Conservation (phyloP, 2,329 filamentous ascomycete genomes). For the Stachybotrys chlorohalonatus region DNA sequence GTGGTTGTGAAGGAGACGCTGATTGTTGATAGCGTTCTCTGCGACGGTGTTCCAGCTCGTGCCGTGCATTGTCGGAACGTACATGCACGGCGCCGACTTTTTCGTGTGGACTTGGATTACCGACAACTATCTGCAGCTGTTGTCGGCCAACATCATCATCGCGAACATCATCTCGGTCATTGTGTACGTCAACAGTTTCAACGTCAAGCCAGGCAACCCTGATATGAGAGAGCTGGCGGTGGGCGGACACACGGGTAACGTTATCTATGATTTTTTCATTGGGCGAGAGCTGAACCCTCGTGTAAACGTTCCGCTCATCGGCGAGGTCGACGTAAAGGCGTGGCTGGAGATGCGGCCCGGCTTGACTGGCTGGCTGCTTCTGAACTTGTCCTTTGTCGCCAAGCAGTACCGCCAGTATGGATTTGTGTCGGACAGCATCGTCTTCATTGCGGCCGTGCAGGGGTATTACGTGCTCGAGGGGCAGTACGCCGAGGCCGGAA, state of each 20-base stretch:
- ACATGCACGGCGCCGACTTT: slow-evolving; percentile 67
- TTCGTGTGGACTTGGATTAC: slow-evolving; percentile 82
- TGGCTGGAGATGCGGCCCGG: slow-evolving; percentile 83
- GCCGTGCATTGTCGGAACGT: slow-evolving; percentile 61
- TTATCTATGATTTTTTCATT: slow-evolving; percentile 91
- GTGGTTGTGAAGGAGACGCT: fast-evolving
- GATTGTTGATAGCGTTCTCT: slow-evolving; percentile 48
- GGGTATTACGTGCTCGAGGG: slow-evolving; percentile 73
- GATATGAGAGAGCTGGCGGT: slow-evolving; percentile 66
- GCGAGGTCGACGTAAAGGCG: slow-evolving; percentile 78
- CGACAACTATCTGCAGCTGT: slow-evolving; percentile 76
- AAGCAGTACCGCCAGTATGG: slow-evolving; percentile 80
- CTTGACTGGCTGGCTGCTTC: slow-evolving; percentile 73
- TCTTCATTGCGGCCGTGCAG: slow-evolving; percentile 68
- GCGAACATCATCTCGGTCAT: slow-evolving; percentile 61
- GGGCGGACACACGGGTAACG: slow-evolving; percentile 70
- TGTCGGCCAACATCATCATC: slow-evolving; percentile 73
- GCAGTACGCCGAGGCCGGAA: slow-evolving; percentile 73
- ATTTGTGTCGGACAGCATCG: slow-evolving; percentile 72
- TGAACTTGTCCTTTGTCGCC: slow-evolving; percentile 73
- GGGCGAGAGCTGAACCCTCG: slow-evolving; percentile 92
- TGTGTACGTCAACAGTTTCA: slow-evolving; percentile 72
- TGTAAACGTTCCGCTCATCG: slow-evolving; percentile 63
- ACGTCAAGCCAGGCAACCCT: slow-evolving; percentile 60
- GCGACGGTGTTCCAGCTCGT: slow-evolving; percentile 63